phyloP scores from a whole-genome alignment of 441 rosid genomes.

The Daphne laureola region DNA sequence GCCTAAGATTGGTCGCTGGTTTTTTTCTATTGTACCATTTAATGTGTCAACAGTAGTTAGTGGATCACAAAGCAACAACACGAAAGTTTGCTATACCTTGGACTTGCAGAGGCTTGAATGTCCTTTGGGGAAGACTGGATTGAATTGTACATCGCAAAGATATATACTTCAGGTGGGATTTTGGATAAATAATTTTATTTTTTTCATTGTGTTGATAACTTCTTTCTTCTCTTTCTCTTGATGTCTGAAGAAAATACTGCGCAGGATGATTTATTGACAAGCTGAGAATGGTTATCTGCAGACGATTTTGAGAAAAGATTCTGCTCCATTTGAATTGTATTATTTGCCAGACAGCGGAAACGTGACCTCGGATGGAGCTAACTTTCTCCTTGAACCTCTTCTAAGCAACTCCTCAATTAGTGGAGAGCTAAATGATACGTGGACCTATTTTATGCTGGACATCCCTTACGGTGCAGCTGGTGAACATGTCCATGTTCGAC shows the following conservation, averaged over 20 bases:
- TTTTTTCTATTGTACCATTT: constrained; percentile 40
- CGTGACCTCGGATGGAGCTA: constrained; percentile 43
- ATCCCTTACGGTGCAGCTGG: constrained; percentile 89
- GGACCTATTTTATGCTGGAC: constrained; percentile 77
- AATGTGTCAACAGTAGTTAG: constrained; percentile 39
- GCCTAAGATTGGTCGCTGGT: constrained; percentile 86
- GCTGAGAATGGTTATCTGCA: constrained; percentile 41
- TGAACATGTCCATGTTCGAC: constrained; percentile 75
- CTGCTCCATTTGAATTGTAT: constrained; percentile 68
- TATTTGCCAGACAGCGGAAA: constrained; percentile 60
- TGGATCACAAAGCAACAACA: constrained; percentile 22
- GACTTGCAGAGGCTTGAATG: constrained; percentile 54
- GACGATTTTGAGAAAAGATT: constrained; percentile 70
- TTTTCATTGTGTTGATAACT: constrained; percentile 2
- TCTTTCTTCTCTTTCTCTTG: constrained; percentile 17
- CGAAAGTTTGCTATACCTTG: constrained; percentile 64
- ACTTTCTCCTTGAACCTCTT: constrained; percentile 67
- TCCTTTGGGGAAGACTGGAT: constrained; percentile 74
- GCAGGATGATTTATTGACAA: constrained; percentile 19
- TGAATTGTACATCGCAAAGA: constrained; percentile 56
- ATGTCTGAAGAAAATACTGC: constrained; percentile 20
- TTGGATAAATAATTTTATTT: not conserved
- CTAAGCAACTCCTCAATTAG: constrained; percentile 53
- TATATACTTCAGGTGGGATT: constrained; percentile 60
- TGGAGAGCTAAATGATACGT: constrained; percentile 37